A percentile compares a stretch with the other conserved stretches of the same genome.
These are phyloP conservation scores for Globisporangium canariense DNA, from an alignment of 352 stramenopile genomes.

Conservation along the genomic window DNA sequence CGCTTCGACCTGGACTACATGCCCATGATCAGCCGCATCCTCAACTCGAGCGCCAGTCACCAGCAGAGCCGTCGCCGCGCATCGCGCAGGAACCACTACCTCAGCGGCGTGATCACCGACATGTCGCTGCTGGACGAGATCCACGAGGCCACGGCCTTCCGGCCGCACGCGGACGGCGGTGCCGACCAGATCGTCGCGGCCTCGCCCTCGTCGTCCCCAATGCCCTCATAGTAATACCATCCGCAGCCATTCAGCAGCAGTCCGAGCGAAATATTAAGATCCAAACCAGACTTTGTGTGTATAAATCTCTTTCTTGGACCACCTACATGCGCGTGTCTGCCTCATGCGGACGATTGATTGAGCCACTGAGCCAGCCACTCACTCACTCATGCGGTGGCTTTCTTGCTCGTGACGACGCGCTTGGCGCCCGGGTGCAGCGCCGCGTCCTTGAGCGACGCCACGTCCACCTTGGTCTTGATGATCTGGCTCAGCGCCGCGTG, in stretches of 20 bases:
- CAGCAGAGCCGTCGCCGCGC: conserved; percentile 59
- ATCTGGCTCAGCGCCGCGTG: conserved; percentile 65
- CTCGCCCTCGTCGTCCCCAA: conserved; percentile 35
- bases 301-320: not conserved
- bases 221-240: conserved; percentile 13
- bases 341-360: not conserved
- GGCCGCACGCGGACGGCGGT: conserved; percentile 17
- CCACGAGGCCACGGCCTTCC: conserved; percentile 42
- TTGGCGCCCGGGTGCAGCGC: conserved; percentile 17
- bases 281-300: not conserved
- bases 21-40: conserved; percentile 58
- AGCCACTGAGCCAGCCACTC: no score
- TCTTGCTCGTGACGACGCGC: conserved; percentile 55
- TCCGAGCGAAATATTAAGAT: not conserved
- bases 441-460: conserved; percentile 23
- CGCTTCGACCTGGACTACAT: conserved; percentile 67
- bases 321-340: not conserved
- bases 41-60: conserved; percentile 37
- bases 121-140: conserved; percentile 65
- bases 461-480: conserved; percentile 65
- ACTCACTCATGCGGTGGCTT: conserved; percentile 45
- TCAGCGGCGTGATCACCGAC: conserved; percentile 68
- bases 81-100: conserved; percentile 74
- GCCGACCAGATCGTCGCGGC: conserved; percentile 51
- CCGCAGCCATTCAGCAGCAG: not conserved